Conservation (phyloP, 1,284 basidiomycete species). For the Veloporphyrellus conicus region DNA sequence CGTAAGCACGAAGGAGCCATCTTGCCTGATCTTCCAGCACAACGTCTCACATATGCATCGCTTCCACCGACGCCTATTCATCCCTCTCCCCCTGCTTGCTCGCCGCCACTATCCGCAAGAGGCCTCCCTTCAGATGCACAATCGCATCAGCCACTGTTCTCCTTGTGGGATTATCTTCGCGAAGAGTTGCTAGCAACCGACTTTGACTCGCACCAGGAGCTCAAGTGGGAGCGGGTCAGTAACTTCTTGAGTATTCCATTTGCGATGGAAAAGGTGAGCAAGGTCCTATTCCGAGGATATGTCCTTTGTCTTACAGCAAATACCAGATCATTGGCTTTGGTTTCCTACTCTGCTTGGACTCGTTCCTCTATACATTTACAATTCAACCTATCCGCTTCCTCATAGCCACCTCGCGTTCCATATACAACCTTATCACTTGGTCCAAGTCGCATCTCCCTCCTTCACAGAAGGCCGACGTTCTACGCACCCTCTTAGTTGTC, state of each 20-base stretch:
- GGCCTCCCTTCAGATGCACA: constrained; percentile 6
- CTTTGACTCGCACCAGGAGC: constrained; percentile 88
- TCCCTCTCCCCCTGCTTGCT: constrained; percentile 41
- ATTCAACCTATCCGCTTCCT: constrained; percentile 88
- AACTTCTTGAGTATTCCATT: constrained; percentile 94
- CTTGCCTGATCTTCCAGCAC: constrained; percentile 12
- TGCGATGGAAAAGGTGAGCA: constrained; percentile 84
- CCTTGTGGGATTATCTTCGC: constrained; percentile 87
- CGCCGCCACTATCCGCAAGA: constrained; percentile 16
- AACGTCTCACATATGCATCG: constrained; percentile 54
- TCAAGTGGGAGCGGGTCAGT: constrained; percentile 96
- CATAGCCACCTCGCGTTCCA: constrained; percentile 62
- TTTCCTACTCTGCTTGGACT: constrained; percentile 91
- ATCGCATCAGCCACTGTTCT: constrained; percentile 50
- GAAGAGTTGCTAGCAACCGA: constrained; percentile 86
- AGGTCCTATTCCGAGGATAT: neutral
- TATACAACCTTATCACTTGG: constrained; percentile 49
- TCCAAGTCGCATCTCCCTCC: constrained; percentile 62
- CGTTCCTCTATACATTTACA: constrained; percentile 97
- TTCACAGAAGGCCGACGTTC: constrained; percentile 88
- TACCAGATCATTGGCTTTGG: constrained; percentile 87
- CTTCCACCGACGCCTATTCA: constrained; percentile 66
- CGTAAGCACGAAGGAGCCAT: constrained; percentile 15
- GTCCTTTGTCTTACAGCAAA: constrained; percentile 9
- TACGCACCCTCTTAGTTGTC: constrained; percentile 76